Conservation (phyloP, 1,284 basidiomycete genomes). For the Cutaneotrichosporon arboriforme region DNA sequence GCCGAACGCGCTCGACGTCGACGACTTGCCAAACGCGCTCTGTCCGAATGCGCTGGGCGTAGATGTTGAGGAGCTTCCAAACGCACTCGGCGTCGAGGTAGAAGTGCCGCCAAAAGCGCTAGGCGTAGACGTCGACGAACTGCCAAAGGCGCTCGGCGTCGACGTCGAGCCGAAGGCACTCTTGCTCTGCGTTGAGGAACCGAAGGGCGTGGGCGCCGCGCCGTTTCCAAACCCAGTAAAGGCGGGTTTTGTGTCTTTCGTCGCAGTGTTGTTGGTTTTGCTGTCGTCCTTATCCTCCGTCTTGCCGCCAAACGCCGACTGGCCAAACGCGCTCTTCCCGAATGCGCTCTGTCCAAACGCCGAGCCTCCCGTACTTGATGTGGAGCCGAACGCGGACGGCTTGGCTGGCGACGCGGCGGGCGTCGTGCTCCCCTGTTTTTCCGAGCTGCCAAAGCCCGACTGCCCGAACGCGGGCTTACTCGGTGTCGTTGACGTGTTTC, state of each 20-base stretch:
- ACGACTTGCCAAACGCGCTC: constrained; percentile 8
- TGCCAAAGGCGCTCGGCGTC: constrained; percentile 6
- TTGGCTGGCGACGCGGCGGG: constrained; percentile 2
- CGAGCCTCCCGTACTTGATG: background rate
- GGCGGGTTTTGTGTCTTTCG: constrained; percentile 1
- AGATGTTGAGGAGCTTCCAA: too few relatives aligned
- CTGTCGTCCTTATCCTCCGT: background rate
- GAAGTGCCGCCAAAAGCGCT: background rate
- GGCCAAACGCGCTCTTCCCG: constrained; percentile 1
- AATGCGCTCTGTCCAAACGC: constrained; percentile 17
- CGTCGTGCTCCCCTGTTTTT: constrained; percentile 1
- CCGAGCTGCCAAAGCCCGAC: constrained; percentile 3
- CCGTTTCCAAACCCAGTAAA: background rate
- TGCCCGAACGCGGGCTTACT: constrained; percentile 8
- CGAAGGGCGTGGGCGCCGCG: too few relatives aligned
- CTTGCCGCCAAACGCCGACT: background rate
- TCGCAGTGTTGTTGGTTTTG: constrained; percentile 3
- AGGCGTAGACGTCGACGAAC: background rate
- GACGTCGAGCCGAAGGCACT: too few relatives aligned
- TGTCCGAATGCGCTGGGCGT: constrained; percentile 7
- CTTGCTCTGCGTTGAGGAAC: too few relatives aligned
- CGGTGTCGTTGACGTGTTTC: background rate
- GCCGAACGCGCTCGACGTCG: background rate
- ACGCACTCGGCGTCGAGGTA: constrained; percentile 8
- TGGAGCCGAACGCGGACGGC: constrained; percentile 14